Base-by-base conservation (phyloP, 441 rosid genomes). In the Erodium texanum region DNA sequence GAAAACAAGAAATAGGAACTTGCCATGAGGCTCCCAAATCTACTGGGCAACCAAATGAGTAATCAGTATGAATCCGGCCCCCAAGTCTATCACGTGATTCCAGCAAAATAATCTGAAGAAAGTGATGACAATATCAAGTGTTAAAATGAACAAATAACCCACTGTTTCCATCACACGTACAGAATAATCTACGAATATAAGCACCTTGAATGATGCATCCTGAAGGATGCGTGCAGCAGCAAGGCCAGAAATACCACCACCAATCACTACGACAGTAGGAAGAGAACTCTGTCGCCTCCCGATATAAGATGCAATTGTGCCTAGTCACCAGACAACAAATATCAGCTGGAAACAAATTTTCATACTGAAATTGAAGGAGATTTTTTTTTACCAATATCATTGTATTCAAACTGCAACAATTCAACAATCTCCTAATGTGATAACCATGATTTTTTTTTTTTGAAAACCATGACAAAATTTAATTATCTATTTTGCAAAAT, bases 21-120 rank as follows among this genome's bases (percentile, higher is more conserved):
- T 78, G 69, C 92, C 92, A 87, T 75, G 92, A 85, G 69, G 89
- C 92, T 81, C 92, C 92, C 89, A 87, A 78, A 66, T 87, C 92
- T 69, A 87, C 92, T 3, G 92, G 92, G 74, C 82, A 83, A 48
- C 92, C 92, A 73, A 85, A 83, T 20, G 92, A 79, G 76, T 83
- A 85, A 75, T 87, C 92, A 0, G 92, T 87, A 68, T 85, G 85
- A 62, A 87, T 85, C 5, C 89, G 89, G 20, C 92, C 92, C 61
- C 92, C 92, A 69, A 85, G 76, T 77, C 92, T 79, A 68, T 85
- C 75, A 5, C 89, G 82, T 50, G 92, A 87, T 76, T 87, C 92
- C 27, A 85, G 79, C 71, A 87, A 70, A 61, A 72, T 73, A 66
- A 86, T 89, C 89, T 85, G 67, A 24, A 68, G 12, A 68, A 64